phyloP scores from a whole-genome alignment of 306 rosid species.

The Leucaena leucocephala region DNA sequence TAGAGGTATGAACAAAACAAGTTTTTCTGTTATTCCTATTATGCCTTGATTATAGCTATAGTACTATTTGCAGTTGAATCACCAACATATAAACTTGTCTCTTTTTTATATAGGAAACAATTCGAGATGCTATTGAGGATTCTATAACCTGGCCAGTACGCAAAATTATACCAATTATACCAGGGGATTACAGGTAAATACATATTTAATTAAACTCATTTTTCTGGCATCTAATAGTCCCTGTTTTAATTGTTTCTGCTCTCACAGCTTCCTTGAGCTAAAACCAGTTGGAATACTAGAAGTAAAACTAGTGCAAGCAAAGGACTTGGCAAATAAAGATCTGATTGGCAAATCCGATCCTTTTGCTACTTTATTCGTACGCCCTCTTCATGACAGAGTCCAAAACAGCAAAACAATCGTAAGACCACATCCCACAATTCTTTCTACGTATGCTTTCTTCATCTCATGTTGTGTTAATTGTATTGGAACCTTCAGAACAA shows the following conservation, averaged over 20 bases:
- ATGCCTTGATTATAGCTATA: constrained; percentile 28
- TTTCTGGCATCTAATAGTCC: neutral
- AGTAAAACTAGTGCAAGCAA: constrained; percentile 92
- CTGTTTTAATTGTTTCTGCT: constrained; percentile 3
- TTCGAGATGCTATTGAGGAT: constrained; percentile 91
- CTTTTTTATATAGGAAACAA: constrained; percentile 65
- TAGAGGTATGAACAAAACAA: constrained; percentile 65
- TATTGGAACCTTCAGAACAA: constrained; percentile 60
- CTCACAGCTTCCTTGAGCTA: constrained; percentile 73
- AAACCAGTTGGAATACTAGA: constrained; percentile 83
- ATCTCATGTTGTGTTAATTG: neutral
- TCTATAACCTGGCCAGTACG: constrained; percentile 94
- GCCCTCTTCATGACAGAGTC: constrained; percentile 73
- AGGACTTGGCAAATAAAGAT: constrained; percentile 77
- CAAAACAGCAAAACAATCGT: constrained; percentile 83
- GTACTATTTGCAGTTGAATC: neutral
- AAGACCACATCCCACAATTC: constrained; percentile 37
- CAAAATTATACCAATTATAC: constrained; percentile 71
- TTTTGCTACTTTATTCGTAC: constrained; percentile 71
- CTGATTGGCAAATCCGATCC: constrained; percentile 93
- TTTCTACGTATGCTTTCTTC: neutral
- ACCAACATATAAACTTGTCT: constrained; percentile 6
- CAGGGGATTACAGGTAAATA: constrained; percentile 84
- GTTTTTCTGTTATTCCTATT: constrained; percentile 10
- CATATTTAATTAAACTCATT: constrained; percentile 27